These are phyloP conservation scores for Phallus indusiatus DNA, from an alignment of 768 basidiomycete genomes.

Conservation along the genomic window DNA sequence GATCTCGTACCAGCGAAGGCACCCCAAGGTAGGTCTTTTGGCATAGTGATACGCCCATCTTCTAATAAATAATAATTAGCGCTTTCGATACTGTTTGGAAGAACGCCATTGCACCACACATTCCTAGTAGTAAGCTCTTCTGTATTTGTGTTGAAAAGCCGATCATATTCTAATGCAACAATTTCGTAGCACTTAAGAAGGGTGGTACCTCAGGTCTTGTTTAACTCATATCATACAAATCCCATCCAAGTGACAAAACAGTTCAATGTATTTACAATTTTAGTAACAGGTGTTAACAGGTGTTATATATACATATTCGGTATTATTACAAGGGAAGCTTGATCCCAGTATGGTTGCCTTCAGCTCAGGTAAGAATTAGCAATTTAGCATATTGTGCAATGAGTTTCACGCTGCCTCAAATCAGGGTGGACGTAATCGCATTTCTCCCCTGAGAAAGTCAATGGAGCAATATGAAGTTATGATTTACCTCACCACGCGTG, in stretches of 20 bases:
- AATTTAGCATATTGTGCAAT: too few species aligned
- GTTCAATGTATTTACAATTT: too few species aligned
- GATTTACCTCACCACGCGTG: too few species aligned
- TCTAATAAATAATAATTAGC: not conserved
- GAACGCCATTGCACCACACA: constrained; percentile 1
- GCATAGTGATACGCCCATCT: not conserved
- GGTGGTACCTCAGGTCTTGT: not conserved
- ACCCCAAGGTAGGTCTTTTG: constrained; percentile 2
- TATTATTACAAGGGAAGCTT: constrained; percentile 2
- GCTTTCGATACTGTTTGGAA: constrained; percentile 11
- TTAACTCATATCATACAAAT: not conserved
- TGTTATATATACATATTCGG: not conserved
- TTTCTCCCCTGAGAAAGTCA: too few species aligned
- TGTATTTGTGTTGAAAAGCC: not conserved
- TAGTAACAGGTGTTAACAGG: too few species aligned
- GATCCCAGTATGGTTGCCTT: too few species aligned
- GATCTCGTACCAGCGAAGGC: constrained; percentile 3
- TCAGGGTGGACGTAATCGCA: too few species aligned
- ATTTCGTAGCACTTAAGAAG: not conserved
- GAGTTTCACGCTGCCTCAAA: too few species aligned
- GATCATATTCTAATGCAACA: not conserved
- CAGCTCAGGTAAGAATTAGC: too few species aligned
- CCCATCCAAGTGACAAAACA: too few species aligned
- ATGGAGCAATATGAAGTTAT: too few species aligned
- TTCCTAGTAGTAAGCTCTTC: constrained; percentile 4